Conservation (phyloP, 225 moss, liverwort and hornwort species). For the Anthoceros angustus region DNA sequence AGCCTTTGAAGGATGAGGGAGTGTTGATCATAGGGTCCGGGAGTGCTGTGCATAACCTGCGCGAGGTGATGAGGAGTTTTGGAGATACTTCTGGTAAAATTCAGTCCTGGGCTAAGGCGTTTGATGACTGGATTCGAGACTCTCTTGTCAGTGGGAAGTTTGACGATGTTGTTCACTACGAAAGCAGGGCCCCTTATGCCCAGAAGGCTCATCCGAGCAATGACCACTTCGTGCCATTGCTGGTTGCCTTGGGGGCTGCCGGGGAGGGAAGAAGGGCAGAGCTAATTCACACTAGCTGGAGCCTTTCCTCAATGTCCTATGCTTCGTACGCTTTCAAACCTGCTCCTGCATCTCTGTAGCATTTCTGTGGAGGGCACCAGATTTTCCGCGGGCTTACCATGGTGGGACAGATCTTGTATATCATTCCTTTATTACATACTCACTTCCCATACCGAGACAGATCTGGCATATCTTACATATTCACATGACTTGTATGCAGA, state of each 20-base stretch:
- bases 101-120: slow-evolving; percentile 40
- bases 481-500: too few species aligned
- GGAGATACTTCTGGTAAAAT: slow-evolving; percentile 6
- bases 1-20: slow-evolving; percentile 54
- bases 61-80: background rate
- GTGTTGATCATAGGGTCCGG: slow-evolving; percentile 70
- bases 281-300: slow-evolving; percentile 29
- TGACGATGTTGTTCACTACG: slow-evolving; percentile 39
- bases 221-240: slow-evolving; percentile 56
- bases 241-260: slow-evolving; percentile 71
- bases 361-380: too few species aligned
- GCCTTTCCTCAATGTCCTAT: slow-evolving; percentile 23
- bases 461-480: too few species aligned
- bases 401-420: too few species aligned
- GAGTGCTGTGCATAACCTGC: slow-evolving; percentile 57
- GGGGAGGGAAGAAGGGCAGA: slow-evolving; percentile 35
- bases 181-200: slow-evolving; percentile 51
- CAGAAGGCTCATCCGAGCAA: slow-evolving; percentile 52
- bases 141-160: slow-evolving; percentile 41
- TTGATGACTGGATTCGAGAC: slow-evolving; percentile 53
- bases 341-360: too few species aligned
- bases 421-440: too few species aligned
- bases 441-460: too few species aligned
- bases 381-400: too few species aligned
- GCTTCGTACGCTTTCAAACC: slow-evolving; percentile 37